Base-by-base conservation (phyloP, 768 basidiomycete species). In the Boletus reticulatus region DNA sequence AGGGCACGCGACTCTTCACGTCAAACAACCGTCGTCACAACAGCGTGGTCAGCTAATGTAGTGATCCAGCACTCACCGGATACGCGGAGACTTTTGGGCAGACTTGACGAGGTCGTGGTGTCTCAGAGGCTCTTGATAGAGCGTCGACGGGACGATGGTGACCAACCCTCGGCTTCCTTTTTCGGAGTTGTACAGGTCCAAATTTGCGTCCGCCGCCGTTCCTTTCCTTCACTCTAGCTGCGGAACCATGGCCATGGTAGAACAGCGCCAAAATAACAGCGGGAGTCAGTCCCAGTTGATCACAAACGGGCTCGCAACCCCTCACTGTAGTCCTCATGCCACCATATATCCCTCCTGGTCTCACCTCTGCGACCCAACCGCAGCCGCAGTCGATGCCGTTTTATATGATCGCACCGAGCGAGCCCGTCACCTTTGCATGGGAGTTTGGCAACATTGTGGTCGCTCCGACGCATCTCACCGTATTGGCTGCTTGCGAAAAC, bases 401-500 rank as follows among this genome's bases (percentile, higher is more conserved):
- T 77, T 96, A 84, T 78, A 94, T 94, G 80, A 89, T 97, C 67
- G 89, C 92, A 0, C 74, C 76, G 1, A 77, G 76, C 48, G 80
- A 91, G 60, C 74, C 77, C 56, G 84, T 97, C 67, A 96, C 93
- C 20, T 92, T 97, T 69, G 94, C 80, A 12, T 97, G 94, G 95
- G 93, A 92, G 72, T 81, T 93, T 64, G 92, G 91, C 16, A 78
- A 78, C 54, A 75, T 98, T 41, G 73, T 88, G 60, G 81, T 77
- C 41, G 85, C 81, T 0, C 94, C 94, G 0, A 70, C 75, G 10
- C 68, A 71, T 53, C 74, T 87, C 56, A 87, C 85, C 11, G 70
- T 88, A 50, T 78, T 79, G 43, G 87, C 85, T 20, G 76, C 79
- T 44, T 84, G 84, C 65, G 78, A 79, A 6, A 84, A 87, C 67